Percentiles rank a stretch among this genome's conserved stretches.
These are phyloP conservation scores for Posidonia oceanica DNA, from an alignment of 116 monocot species.

Conservation along the genomic window DNA sequence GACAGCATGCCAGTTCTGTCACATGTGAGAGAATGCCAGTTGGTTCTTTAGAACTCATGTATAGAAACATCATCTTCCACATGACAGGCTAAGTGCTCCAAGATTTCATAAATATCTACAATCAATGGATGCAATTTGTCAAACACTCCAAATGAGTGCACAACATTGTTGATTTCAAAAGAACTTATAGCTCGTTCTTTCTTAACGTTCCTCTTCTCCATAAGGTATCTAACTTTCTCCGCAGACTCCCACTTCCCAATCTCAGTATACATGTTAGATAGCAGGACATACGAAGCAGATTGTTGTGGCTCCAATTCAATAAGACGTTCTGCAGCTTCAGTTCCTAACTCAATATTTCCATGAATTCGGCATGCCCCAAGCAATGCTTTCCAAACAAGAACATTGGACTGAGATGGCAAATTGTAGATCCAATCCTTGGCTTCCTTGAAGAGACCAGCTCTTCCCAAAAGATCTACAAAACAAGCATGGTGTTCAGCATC, in stretches of 20 bases:
- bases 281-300: constrained; percentile 30
- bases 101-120: constrained; percentile 17
- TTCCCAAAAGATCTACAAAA: constrained; percentile 50
- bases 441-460: constrained; percentile 38
- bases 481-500: constrained; percentile 22
- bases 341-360: constrained; percentile 31
- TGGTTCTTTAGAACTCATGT: neutral
- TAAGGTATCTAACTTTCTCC: constrained; percentile 31
- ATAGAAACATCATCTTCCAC: constrained; percentile 1
- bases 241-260: constrained; percentile 37
- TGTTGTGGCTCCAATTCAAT: constrained; percentile 24
- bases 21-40: too few relatives aligned
- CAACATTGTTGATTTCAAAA: constrained; percentile 29
- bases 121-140: constrained; percentile 24
- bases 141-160: constrained; percentile 23
- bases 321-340: constrained; percentile 25
- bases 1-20: too few relatives aligned
- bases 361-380: constrained; percentile 23
- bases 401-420: constrained; percentile 19
- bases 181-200: constrained; percentile 47
- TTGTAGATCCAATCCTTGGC: constrained; percentile 31
- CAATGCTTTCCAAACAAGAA: constrained; percentile 29
- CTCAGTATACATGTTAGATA: constrained; percentile 42
- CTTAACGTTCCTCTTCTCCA: constrained; percentile 34
- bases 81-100: neutral